Percentiles rank a stretch among this genome's conserved stretches.
phyloP scores from a whole-genome alignment of 2,329 filamentous ascomycete species.

The Emmonsia crescens region DNA sequence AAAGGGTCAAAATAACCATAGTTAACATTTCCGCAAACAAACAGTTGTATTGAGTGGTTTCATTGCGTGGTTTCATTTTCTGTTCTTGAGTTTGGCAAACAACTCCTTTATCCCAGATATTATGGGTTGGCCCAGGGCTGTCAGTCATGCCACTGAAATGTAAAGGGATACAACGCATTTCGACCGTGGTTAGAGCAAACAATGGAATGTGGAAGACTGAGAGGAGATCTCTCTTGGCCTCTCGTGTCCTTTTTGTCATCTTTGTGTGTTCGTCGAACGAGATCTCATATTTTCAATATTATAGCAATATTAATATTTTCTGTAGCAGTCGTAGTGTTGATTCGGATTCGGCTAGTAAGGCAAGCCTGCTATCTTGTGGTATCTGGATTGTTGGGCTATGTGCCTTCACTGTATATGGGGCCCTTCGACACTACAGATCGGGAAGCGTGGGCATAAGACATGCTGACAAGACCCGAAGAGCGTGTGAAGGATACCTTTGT shows the following conservation, averaged over 20 bases:
- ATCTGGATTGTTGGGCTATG: neutral
- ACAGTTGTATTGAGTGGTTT: neutral
- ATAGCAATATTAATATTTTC: too few relatives aligned
- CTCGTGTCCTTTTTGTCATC: neutral
- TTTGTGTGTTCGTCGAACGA: neutral
- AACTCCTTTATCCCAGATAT: neutral
- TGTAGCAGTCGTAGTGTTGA: neutral
- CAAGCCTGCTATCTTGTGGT: neutral
- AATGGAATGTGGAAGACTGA: too few relatives aligned
- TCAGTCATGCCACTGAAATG: neutral
- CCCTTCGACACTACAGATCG: neutral
- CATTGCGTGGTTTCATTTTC: neutral
- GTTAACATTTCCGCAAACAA: neutral
- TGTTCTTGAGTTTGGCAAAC: neutral
- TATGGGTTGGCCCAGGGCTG: neutral
- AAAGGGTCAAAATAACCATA: neutral
- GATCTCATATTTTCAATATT: neutral
- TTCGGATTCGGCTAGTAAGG: neutral
- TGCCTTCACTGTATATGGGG: neutral
- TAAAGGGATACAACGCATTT: neutral
- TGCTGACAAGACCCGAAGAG: neutral
- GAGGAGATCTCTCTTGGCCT: neutral
- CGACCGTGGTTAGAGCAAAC: neutral
- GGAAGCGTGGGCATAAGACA: neutral
- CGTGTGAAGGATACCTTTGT: neutral